Base-by-base conservation (phyloP, 1,139 yeast species). In the Yamadazyma triangularis region DNA sequence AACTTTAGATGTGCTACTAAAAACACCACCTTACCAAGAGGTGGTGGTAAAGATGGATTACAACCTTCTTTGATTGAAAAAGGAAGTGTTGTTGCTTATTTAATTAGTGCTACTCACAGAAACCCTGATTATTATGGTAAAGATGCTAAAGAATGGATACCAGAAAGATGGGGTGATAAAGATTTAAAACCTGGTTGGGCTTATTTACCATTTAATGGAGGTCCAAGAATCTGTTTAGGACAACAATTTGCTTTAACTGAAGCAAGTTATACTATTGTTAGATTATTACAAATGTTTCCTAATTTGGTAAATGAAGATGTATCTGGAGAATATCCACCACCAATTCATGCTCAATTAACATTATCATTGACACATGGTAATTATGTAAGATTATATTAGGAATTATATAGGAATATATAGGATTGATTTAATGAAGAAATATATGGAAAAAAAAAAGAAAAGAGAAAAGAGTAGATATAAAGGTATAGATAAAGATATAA, bases 131-230 rank as follows among this genome's bases (percentile, higher is more conserved):
- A 51, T 40, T 75, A 73, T 53, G 80, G 79, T 15, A 53, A 60
- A 26, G 77, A 72, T 36, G 66, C 73, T 13, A 41, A 50, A n/a
- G 61, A 41, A 26, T 73, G 65, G 51, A 57, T 64, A 27, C 79
- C 79, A 4, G 76, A 68, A 36, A 59, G 79, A 41, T 73, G 79
- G 79, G 49, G 44, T 16, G 44, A 41, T n/a, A n/a, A n/a, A n/a
- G n/a, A n/a, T 28, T 53, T 48, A 16, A 51, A 50, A 32, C 38
- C 39, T 25, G 60, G 60, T 35, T 50, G 60, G 24, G 67, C 68
- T 4, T 65, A 59, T 41, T 53, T 64, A 43, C 72, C 72, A 27
- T 65, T 65, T 45, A 62, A 61, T 33, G 62, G 69, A 34, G 70
- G 71, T n/a, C 70, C 70, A 31, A 48, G 70, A 42, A 62, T 64